phyloP scores from a whole-genome alignment of 192 early-diverging fungal genomes.

The Coemansia erecta region DNA sequence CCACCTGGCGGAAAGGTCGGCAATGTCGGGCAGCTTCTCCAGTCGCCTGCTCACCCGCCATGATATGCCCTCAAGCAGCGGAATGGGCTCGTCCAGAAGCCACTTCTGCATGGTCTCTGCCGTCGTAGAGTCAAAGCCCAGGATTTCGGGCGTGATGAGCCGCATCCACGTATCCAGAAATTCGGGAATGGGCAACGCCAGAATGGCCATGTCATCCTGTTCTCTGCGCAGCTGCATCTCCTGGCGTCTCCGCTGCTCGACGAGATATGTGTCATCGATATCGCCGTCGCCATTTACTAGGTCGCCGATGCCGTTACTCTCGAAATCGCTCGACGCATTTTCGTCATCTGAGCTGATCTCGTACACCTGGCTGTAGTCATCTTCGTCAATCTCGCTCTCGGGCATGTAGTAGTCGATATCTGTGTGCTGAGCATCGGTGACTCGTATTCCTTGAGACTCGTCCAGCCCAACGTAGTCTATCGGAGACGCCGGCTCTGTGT shows the following conservation, averaged over 20 bases:
- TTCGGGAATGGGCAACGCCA: conserved; percentile 23
- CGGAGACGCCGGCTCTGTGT: no score
- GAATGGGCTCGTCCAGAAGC: conserved; percentile 16
- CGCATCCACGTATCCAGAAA: conserved; percentile 38
- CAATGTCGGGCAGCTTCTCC: conserved; percentile 43
- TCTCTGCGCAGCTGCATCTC: conserved; percentile 21
- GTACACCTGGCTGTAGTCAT: not conserved
- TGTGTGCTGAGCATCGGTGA: no score
- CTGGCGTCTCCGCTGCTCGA: conserved; percentile 14
- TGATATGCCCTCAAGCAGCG: not conserved
- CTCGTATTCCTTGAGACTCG: no score
- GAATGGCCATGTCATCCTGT: conserved; percentile 30
- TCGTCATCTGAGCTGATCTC: conserved; percentile 1
- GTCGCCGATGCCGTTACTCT: conserved; percentile 12
- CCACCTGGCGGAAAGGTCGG: no score
- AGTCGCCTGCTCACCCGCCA: conserved; percentile 29
- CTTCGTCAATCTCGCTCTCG: no score
- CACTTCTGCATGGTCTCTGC: conserved; percentile 28
- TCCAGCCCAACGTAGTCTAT: no score
- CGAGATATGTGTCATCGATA: not conserved
- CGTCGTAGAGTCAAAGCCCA: conserved; percentile 16
- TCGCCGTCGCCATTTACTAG: not conserved
- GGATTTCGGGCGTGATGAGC: conserved; percentile 22
- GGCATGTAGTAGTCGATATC: conserved; percentile 1
- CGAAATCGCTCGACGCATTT: conserved; percentile 1